Evolutionary conservation across 192 early-diverging fungal genomes (phyloP), one percentile per base, ranked within the genome.

Genomic region (Coemansia sp.): DNA sequence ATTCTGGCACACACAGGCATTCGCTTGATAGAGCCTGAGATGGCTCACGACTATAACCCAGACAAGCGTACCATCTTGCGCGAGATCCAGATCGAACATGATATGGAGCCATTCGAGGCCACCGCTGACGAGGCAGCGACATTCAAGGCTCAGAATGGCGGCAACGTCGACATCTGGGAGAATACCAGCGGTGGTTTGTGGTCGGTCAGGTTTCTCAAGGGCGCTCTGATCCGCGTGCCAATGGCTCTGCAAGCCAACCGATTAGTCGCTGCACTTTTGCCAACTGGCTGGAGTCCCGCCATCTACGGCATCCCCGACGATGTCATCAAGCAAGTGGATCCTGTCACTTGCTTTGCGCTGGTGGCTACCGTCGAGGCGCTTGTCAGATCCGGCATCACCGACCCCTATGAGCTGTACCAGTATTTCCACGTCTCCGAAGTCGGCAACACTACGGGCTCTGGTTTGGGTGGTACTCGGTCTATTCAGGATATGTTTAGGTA

Each of bases 371-470:
- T 95, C 14, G 96, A 98, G 77, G 94, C 96, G 8, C 85, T 98
- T 37, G 79, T 95, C 57, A 86, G 91, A 33, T 91, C 92, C 60
- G 96, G 96, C 80, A 91, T 98, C 28, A 95, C 94, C 23, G 96
- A 98, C 75, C 96, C 96, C 11, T 98, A 96, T 85, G 95, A 98
- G 83, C 92, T 98, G 81, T 98, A 93, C 87, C 86, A 94, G 80
- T 95, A 96, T 68, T 91, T 98, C 63, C 96, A 98, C 70, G 94
- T 98, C 32, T 92, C 92, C 49, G 95, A 98, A 70, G 88, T 98
- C 47, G 96, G 96, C 59, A 98, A 93, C 86, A 88, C 89, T 28
- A 88, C 89, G 35, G 96, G 96, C 61, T 93, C 92, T 55, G 93
- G 91, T 85, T 86, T 96, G 44, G 96, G 96, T 74, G 95, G 96